A percentile compares a stretch with the other conserved stretches of the same genome.
Evolutionary conservation across 306 rosid species (phyloP).

Genomic region (Fragaria nilgerrensis): DNA sequence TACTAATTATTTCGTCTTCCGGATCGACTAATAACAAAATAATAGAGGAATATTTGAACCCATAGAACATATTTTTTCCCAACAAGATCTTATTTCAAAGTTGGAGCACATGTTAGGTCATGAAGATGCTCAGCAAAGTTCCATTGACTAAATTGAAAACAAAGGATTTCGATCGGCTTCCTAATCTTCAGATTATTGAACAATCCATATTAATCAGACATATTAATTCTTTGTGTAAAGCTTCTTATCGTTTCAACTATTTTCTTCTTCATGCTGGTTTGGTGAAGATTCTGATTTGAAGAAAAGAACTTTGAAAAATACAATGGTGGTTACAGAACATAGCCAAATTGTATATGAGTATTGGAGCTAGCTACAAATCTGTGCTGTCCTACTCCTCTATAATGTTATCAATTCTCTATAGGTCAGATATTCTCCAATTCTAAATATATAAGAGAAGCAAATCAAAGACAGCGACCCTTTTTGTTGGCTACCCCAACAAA

Average conservation of each 20-base stretch:
- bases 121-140: not conserved
- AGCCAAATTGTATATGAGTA: not conserved
- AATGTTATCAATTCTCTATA: not conserved
- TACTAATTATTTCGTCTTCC: too few species aligned
- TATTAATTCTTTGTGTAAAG: not conserved
- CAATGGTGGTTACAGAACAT: not conserved
- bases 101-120: not conserved
- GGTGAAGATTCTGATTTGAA: not conserved
- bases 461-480: slow-evolving; percentile 30
- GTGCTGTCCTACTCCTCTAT: slow-evolving; percentile 6
- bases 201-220: not conserved
- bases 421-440: not conserved
- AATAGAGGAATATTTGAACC: not conserved
- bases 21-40: too few species aligned
- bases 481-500: slow-evolving; percentile 46
- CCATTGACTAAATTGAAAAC: not conserved
- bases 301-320: not conserved
- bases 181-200: not conserved
- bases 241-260: not conserved
- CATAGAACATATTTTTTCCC: not conserved
- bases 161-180: not conserved
- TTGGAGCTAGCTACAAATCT: not conserved
- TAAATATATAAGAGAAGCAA: slow-evolving; percentile 3
- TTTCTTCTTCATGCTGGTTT: not conserved
- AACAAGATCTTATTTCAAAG: not conserved